Evolutionary conservation across 192 early-diverging fungal genomes (phyloP).

Genomic region (Entomortierella parvispora): DNA sequence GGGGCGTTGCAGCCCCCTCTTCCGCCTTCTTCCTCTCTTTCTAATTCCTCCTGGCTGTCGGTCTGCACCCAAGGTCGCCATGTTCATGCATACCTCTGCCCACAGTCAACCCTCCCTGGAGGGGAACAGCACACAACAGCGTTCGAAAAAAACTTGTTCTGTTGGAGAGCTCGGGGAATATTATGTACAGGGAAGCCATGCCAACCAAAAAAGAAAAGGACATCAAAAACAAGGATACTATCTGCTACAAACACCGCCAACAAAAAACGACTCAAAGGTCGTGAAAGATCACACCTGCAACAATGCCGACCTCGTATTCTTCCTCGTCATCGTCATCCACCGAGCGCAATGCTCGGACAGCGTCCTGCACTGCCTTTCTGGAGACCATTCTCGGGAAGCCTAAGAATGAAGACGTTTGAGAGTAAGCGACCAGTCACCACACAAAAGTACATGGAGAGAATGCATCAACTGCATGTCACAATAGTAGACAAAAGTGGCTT

Average conservation of each 20-base stretch:
- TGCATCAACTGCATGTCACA: not conserved
- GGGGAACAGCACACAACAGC: no score
- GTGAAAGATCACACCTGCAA: conserved; percentile 48
- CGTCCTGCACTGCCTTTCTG: conserved; percentile 39
- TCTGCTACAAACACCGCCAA: not conserved
- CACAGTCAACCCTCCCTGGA: no score
- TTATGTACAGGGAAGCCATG: no score
- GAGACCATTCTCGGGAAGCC: conserved; percentile 41
- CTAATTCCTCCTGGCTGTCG: no score
- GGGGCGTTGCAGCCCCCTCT: no score
- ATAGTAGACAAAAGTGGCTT: not conserved
- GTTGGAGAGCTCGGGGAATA: no score
- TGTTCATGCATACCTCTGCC: no score
- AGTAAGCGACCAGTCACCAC: no score
- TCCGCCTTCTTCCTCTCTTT: no score
- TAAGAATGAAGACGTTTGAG: not conserved
- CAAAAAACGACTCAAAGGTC: conserved; percentile 9
- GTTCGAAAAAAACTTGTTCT: no score
- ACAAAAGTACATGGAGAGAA: not conserved
- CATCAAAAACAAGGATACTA: not conserved
- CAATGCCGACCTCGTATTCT: conserved; percentile 22
- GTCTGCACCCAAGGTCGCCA: no score
- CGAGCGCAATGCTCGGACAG: conserved; percentile 10
- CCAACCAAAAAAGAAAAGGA: no score
- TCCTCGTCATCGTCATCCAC: conserved; percentile 31